phyloP scores from a whole-genome alignment of 345 rosid genomes.

The Citrus unshiu region DNA sequence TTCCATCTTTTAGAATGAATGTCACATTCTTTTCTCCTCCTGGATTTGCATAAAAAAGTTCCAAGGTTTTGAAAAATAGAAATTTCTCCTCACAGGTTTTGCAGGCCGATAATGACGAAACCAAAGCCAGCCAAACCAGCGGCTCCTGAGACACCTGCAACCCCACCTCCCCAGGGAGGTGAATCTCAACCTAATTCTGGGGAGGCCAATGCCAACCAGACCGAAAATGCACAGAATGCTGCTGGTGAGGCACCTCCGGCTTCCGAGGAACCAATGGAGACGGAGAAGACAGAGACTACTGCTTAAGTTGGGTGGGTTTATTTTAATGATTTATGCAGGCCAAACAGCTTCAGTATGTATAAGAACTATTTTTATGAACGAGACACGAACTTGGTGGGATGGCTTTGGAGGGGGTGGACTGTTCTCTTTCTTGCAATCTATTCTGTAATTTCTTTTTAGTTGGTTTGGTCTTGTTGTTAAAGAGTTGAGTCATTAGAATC shows the following conservation, averaged over 20 bases:
- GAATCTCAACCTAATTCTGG: constrained; percentile 36
- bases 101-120: constrained; percentile 90
- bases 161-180: constrained; percentile 45
- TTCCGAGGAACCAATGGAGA: constrained; percentile 75
- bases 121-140: constrained; percentile 77
- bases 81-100: constrained; percentile 38
- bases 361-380: constrained; percentile 6
- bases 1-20: no score
- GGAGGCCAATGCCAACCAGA: constrained; percentile 20
- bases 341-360: constrained; percentile 15
- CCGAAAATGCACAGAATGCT: constrained; percentile 24
- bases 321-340: constrained; percentile 3
- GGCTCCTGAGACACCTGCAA: constrained; percentile 52
- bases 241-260: constrained; percentile 36
- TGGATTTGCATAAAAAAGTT: neutral
- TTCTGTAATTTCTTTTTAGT: constrained; percentile 14
- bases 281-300: constrained; percentile 44
- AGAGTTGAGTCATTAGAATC: constrained; percentile 23
- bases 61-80: neutral
- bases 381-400: neutral
- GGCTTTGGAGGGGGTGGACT: constrained; percentile 2
- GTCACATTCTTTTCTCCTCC: neutral
- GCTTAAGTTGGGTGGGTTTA: constrained; percentile 15
- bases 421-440: neutral
- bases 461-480: constrained; percentile 7